Conservation (phyloP, 768 basidiomycete species). For the Leucocoprinus leucothites region DNA sequence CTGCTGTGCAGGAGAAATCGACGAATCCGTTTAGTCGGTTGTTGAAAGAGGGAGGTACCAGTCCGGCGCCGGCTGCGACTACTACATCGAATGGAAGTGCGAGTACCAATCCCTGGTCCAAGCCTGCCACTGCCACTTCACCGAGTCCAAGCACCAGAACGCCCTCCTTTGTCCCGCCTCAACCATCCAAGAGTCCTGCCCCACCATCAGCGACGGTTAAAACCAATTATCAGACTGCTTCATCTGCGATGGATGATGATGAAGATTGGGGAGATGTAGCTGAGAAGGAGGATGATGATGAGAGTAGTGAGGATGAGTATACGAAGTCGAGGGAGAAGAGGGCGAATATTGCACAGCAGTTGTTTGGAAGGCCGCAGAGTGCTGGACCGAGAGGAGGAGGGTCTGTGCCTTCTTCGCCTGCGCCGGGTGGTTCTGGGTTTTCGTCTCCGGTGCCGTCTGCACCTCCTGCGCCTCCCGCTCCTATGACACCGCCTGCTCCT, state of each 20-base stretch:
- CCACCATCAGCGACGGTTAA: slow-evolving; percentile 54
- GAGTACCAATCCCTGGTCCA: slow-evolving; percentile 70
- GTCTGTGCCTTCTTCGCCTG: slow-evolving; percentile 33
- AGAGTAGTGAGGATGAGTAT: slow-evolving; percentile 80
- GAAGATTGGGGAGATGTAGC: slow-evolving; percentile 86
- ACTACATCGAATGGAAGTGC: slow-evolving; percentile 33
- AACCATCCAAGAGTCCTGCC: slow-evolving; percentile 48
- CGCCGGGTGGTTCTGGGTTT: slow-evolving; percentile 19
- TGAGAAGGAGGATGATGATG: slow-evolving; percentile 68
- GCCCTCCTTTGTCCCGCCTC: slow-evolving; percentile 19
- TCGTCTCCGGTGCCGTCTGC: slow-evolving; percentile 29
- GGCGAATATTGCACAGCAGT: slow-evolving; percentile 67
- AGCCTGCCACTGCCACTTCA: slow-evolving; percentile 28
- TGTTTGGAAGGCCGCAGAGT: slow-evolving; percentile 74
- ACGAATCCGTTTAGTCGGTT: slow-evolving; percentile 83
- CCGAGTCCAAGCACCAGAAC: slow-evolving; percentile 26
- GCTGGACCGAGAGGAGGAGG: slow-evolving; percentile 48
- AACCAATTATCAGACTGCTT: slow-evolving; percentile 59
- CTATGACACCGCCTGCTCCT: slow-evolving; percentile 22
- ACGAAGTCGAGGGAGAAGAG: slow-evolving; percentile 60
- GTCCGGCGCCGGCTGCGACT: slow-evolving; percentile 25
- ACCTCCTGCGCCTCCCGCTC: slow-evolving; percentile 25
- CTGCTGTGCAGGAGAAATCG: slow-evolving; percentile 40
- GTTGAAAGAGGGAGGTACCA: slow-evolving; percentile 46
- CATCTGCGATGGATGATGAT: slow-evolving; percentile 45